Evolutionary conservation across 768 basidiomycete genomes (phyloP).

Genomic region (Sporobolomyces pararoseus): DNA sequence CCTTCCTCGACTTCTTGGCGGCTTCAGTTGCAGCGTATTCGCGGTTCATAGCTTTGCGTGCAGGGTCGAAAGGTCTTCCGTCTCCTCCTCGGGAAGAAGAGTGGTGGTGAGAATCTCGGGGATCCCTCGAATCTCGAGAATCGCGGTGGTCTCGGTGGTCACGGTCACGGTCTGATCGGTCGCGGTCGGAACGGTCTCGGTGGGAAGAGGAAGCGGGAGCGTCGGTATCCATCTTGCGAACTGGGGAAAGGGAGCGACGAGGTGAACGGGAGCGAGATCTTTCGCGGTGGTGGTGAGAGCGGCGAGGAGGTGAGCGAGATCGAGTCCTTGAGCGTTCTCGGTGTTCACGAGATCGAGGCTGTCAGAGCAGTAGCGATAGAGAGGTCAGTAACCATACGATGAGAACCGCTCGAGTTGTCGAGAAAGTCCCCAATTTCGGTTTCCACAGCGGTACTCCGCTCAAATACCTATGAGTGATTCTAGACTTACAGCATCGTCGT

Average conservation of each 20-base stretch:
- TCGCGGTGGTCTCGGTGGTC: background rate
- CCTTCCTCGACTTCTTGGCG: slow-evolving; percentile 91
- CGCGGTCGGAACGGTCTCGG: slow-evolving; percentile 39
- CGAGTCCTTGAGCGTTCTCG: slow-evolving; percentile 46
- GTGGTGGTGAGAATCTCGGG: slow-evolving; percentile 54
- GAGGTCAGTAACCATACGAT: no score
- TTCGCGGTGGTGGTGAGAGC: slow-evolving; percentile 53
- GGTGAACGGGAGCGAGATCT: slow-evolving; percentile 34
- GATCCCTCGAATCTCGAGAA: background rate
- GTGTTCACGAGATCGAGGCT: slow-evolving; percentile 50
- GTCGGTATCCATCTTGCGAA: slow-evolving; percentile 24
- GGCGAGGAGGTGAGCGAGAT: slow-evolving; percentile 61
- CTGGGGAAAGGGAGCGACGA: slow-evolving; percentile 39
- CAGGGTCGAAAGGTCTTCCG: slow-evolving; percentile 24
- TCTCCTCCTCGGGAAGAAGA: slow-evolving; percentile 47
- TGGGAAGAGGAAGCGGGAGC: background rate
- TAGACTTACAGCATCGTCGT: slow-evolving; percentile 57
- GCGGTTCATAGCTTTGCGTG: slow-evolving; percentile 35
- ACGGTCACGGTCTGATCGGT: slow-evolving; percentile 57
- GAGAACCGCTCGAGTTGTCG: slow-evolving; percentile 4
- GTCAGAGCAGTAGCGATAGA: background rate
- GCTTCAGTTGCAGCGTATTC: slow-evolving; percentile 92
- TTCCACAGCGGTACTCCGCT: background rate
- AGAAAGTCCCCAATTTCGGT: slow-evolving; percentile 1
- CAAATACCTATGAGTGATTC: background rate